Conservation (phyloP, 345 rosid genomes). For the Salix brachista region DNA sequence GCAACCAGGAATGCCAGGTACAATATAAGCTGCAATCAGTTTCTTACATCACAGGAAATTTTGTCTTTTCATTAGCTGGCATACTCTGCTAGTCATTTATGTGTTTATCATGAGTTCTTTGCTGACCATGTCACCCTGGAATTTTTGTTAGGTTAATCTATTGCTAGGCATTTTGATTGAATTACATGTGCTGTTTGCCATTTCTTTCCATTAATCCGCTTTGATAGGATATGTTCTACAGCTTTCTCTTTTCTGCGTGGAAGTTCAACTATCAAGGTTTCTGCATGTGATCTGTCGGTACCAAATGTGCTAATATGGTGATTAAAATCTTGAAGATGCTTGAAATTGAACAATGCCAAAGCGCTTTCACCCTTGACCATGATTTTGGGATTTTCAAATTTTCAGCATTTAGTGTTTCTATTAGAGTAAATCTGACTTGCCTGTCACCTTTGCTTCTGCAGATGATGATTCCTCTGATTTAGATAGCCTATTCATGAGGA, state of each 20-base stretch:
- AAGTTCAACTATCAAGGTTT: slow-evolving; percentile 12
- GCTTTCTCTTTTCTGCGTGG: slow-evolving; percentile 8
- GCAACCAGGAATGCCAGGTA: slow-evolving; percentile 82
- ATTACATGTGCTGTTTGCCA: slow-evolving; percentile 7
- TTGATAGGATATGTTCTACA: slow-evolving; percentile 4
- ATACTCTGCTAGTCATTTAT: not conserved
- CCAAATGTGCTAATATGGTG: slow-evolving; percentile 11
- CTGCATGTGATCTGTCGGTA: slow-evolving; percentile 6
- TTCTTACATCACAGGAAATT: not conserved
- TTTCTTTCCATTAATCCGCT: not conserved
- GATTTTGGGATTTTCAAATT: not conserved
- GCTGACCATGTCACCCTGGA: not conserved
- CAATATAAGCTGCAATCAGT: not conserved
- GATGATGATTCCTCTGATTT: slow-evolving; percentile 72
- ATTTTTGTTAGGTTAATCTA: not conserved
- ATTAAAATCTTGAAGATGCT: slow-evolving; percentile 11
- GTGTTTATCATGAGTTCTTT: not conserved
- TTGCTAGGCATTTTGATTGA: slow-evolving; percentile 3
- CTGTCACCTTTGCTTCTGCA: slow-evolving; percentile 26
- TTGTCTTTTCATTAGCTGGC: not conserved
- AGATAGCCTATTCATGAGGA: slow-evolving; percentile 71
- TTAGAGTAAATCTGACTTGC: slow-evolving; percentile 9
- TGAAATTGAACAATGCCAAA: not conserved
- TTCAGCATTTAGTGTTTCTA: not conserved
- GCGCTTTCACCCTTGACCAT: not conserved